phyloP scores from a whole-genome alignment of 805 yeast genomes.

The Sporopachydermia lactativora region DNA sequence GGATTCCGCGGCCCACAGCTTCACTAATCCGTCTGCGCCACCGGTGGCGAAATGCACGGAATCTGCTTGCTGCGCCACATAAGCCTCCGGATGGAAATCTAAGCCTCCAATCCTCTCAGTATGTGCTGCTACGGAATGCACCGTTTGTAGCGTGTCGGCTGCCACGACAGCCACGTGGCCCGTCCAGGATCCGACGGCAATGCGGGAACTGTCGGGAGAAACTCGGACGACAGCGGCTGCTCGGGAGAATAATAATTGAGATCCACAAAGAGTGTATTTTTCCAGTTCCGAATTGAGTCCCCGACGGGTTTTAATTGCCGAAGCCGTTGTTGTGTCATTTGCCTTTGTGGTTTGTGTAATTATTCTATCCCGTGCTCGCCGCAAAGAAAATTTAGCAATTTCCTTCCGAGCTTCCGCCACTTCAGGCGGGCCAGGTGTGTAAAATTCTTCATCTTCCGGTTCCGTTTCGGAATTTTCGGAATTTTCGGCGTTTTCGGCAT shows the following conservation, averaged over 20 bases:
- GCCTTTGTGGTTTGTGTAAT: conserved; percentile 13
- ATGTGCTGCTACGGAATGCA: conserved; percentile 28
- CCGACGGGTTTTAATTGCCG: conserved; percentile 36
- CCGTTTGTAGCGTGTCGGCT: conserved; percentile 25
- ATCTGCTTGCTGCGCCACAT: conserved; percentile 8
- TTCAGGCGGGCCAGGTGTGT: conserved; percentile 58
- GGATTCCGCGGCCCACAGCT: conserved; percentile 20
- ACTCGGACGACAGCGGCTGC: conserved; percentile 49
- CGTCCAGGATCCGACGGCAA: conserved; percentile 76
- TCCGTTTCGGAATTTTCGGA: conserved; percentile 17
- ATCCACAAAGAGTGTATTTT: conserved; percentile 36
- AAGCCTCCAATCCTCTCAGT: conserved; percentile 58
- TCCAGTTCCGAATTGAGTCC: conserved; percentile 20
- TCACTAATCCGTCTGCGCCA: conserved; percentile 31
- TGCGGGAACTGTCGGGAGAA: conserved; percentile 21
- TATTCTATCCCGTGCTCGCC: conserved; percentile 29
- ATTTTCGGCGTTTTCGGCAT: conserved; percentile 7
- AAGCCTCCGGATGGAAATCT: conserved; percentile 39
- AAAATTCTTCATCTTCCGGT: conserved; percentile 66
- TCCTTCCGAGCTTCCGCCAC: conserved; percentile 36
- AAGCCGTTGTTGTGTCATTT: conserved; percentile 12
- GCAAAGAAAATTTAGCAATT: conserved; percentile 39
- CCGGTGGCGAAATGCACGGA: conserved; percentile 23
- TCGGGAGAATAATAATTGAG: conserved; percentile 57
- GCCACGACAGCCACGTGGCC: conserved; percentile 39